phyloP scores from a whole-genome alignment of 2,329 filamentous ascomycete genomes.

The Cytospora mali region DNA sequence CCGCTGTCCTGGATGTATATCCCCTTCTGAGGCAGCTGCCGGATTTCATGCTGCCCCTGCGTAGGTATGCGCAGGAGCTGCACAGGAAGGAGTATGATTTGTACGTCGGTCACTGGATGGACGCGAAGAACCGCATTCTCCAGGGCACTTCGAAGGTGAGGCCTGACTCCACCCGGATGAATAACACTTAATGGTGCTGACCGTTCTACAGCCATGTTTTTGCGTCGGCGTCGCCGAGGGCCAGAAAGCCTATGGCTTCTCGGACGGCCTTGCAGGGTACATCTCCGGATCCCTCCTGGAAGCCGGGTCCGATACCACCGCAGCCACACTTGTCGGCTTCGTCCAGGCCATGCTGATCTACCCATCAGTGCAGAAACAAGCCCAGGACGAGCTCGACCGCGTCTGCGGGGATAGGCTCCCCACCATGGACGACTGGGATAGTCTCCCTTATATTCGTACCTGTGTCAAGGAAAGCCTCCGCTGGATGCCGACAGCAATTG shows the following conservation, averaged over 20 bases:
- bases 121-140: constrained; percentile 40
- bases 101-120: constrained; percentile 45
- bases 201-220: constrained; percentile 34
- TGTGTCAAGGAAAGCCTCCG: constrained; percentile 47
- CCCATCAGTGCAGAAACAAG: constrained; percentile 45
- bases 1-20: constrained; percentile 49
- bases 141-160: constrained; percentile 34
- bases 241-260: constrained; percentile 32
- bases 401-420: constrained; percentile 47
- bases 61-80: constrained; percentile 43
- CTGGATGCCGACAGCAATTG: constrained; percentile 47
- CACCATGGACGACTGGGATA: constrained; percentile 40
- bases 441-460: constrained; percentile 47
- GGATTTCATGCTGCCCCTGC: constrained; percentile 43
- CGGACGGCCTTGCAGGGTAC: constrained; percentile 39
- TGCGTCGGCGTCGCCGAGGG: constrained; percentile 33
- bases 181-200: background rate
- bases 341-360: constrained; percentile 51
- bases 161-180: fast-evolving
- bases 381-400: constrained; percentile 44
- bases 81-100: constrained; percentile 47
- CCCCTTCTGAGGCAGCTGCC: constrained; percentile 49
- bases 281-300: constrained; percentile 42
- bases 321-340: constrained; percentile 45
- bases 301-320: constrained; percentile 48